phyloP scores from a whole-genome alignment of 2,329 filamentous ascomycete genomes.

The Thermomyces lanuginosus region DNA sequence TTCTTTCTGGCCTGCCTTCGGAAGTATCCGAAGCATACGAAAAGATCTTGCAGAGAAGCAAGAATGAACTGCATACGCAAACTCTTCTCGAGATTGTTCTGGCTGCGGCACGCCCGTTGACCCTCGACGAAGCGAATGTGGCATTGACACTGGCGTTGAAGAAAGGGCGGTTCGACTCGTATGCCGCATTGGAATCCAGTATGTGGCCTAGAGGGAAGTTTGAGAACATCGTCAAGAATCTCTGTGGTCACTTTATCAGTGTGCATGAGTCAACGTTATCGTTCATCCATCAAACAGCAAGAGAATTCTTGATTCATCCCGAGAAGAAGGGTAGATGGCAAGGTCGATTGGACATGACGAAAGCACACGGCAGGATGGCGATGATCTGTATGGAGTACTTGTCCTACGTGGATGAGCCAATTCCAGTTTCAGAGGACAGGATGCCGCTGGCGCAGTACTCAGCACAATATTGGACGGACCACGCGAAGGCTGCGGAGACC shows the following conservation, averaged over 20 bases:
- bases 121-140: conserved; percentile 6
- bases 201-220: conserved; percentile 7
- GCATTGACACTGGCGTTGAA: conserved; percentile 10
- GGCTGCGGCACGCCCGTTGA: conserved; percentile 4
- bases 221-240: conserved; percentile 9
- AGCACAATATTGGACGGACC: no score
- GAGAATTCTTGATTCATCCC: conserved; percentile 22
- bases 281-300: conserved; percentile 26
- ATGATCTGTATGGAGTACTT: no score
- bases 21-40: conserved; percentile 18
- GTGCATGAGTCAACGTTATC: conserved; percentile 17
- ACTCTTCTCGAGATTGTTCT: conserved; percentile 8
- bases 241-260: conserved; percentile 21
- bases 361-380: no score
- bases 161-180: conserved; percentile 5
- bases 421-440: no score
- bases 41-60: conserved; percentile 8
- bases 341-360: no score
- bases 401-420: no score
- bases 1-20: conserved; percentile 9
- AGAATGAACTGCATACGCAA: conserved; percentile 3
- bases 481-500: no score
- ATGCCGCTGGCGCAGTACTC: no score
- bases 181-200: conserved; percentile 7
- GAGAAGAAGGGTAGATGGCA: no score